Evolutionary conservation across 768 basidiomycete genomes (phyloP), one percentile per base, ranked within the genome.

Genomic region (Hypsizygus marmoreus): DNA sequence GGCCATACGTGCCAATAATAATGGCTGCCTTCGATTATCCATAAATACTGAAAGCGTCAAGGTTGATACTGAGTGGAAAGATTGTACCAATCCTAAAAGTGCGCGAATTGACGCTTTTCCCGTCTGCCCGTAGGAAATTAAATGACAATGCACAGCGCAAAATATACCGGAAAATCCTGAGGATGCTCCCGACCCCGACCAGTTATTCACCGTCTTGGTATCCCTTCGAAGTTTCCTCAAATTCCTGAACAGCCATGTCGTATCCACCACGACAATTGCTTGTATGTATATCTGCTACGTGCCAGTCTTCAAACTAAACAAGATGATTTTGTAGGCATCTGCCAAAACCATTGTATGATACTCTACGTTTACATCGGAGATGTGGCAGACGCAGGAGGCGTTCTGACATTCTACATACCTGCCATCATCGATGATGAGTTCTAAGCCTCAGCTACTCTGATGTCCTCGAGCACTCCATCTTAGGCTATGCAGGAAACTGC

Each of bases 361-460:
- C 75, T 93, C 40, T 94, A 93, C 52, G 90, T 93, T 43, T 94
- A 93, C 59, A 86, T 93, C 33, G 91, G 91, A 8, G 84, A 90
- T 24, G 75, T 84, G 9, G 79, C 80, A 4, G 83, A 89, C 45
- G 81, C 86, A 0, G 88, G 91, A 34, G 91, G 90, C 2, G 88
- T 94, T 31, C 71, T 94, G 51, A 94, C 91, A 2, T 93, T 88
- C 60, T 94, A 92, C 58, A 83, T 94, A 40, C 91, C 91, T 32
- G 87, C 85, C 1, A 79, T 88, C 29, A 74, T 86, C 34, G 81
- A 84, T 32, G 86, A 83, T 44, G 67, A 65, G 35, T 43, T 55
- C 5, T 61, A 58, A 54, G 17, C 9, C 19, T 40, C n/a, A n/a
- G n/a, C n/a, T n/a, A n/a, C n/a, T n/a, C n/a, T n/a, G n/a, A n/a